Conservation (phyloP, 1,284 basidiomycete species). For the Stygiomarasmius scandens region DNA sequence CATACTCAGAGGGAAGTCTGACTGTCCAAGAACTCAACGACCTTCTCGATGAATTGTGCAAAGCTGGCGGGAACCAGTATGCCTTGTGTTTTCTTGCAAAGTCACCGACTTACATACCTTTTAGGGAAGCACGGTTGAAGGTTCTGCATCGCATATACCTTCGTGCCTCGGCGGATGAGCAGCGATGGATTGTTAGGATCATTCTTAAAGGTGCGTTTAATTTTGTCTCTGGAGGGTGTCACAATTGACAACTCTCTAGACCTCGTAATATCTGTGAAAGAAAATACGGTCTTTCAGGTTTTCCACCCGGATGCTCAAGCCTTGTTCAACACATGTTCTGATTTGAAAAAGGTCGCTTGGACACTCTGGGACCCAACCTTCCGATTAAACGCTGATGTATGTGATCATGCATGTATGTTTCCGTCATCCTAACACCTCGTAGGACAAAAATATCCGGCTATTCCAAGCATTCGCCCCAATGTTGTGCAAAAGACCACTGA, state of each 20-base stretch:
- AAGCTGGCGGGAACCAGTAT: conserved; percentile 70
- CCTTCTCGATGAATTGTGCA: conserved; percentile 74
- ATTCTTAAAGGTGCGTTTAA: conserved; percentile 78
- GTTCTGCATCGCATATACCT: conserved; percentile 80
- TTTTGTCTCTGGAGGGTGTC: not conserved
- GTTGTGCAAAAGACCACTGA: conserved; percentile 86
- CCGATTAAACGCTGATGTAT: conserved; percentile 65
- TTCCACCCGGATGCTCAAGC: conserved; percentile 92
- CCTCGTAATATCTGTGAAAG: conserved; percentile 81
- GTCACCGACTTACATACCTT: conserved; percentile 3
- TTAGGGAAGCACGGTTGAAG: conserved; percentile 72
- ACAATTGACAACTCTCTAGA: conserved; percentile 42
- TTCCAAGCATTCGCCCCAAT: conserved; percentile 90
- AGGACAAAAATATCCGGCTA: conserved; percentile 83
- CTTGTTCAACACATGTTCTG: conserved; percentile 92
- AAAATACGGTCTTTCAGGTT: conserved; percentile 83
- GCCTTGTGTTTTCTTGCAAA: conserved; percentile 18
- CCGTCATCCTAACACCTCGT: not conserved
- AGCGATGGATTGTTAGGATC: conserved; percentile 91
- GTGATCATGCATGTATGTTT: not conserved
- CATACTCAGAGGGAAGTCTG: conserved; percentile 75
- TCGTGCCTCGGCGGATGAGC: conserved; percentile 78
- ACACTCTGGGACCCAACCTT: conserved; percentile 69
- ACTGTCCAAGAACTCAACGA: conserved; percentile 82
- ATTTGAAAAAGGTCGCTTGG: conserved; percentile 90